phyloP scores from a whole-genome alignment of 306 rosid species.

The Argentina anserina region DNA sequence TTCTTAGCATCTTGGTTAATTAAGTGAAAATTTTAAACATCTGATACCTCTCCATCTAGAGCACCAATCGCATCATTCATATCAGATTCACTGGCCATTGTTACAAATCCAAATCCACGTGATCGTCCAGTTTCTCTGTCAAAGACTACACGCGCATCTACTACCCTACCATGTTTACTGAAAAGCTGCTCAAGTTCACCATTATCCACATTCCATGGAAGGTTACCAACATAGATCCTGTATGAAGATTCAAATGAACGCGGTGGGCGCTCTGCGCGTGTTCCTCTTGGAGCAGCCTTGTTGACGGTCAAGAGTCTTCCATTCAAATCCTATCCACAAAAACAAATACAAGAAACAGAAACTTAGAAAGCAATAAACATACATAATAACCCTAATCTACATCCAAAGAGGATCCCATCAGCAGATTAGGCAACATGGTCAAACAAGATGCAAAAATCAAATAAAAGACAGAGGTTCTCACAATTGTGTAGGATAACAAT shows the following conservation, averaged over 20 bases:
- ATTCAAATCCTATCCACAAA: constrained; percentile 49
- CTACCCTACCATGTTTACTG: constrained; percentile 77
- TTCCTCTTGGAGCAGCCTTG: constrained; percentile 86
- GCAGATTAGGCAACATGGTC: not conserved
- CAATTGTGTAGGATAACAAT: not conserved
- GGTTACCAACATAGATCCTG: constrained; percentile 79
- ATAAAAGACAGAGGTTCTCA: no score
- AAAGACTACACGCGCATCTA: constrained; percentile 61
- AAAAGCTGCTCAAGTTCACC: constrained; percentile 63
- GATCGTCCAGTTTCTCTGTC: constrained; percentile 94
- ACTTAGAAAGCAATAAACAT: not conserved
- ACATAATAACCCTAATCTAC: not conserved
- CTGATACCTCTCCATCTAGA: constrained; percentile 91
- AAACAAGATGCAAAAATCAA: not conserved
- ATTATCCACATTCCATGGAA: constrained; percentile 83
- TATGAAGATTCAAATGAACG: constrained; percentile 36
- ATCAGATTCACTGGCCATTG: constrained; percentile 66
- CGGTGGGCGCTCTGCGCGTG: constrained; percentile 56
- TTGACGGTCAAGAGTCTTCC: constrained; percentile 85
- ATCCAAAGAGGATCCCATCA: not conserved
- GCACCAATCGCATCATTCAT: constrained; percentile 87
- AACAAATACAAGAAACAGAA: constrained; percentile 5
- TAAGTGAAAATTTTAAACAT: not conserved
- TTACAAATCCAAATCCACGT: constrained; percentile 95
- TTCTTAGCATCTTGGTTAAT: not conserved